Evolutionary conservation across 202 grass and related monocot species (phyloP), one percentile per base, ranked within the genome.

Genomic region (Setaria italica): DNA sequence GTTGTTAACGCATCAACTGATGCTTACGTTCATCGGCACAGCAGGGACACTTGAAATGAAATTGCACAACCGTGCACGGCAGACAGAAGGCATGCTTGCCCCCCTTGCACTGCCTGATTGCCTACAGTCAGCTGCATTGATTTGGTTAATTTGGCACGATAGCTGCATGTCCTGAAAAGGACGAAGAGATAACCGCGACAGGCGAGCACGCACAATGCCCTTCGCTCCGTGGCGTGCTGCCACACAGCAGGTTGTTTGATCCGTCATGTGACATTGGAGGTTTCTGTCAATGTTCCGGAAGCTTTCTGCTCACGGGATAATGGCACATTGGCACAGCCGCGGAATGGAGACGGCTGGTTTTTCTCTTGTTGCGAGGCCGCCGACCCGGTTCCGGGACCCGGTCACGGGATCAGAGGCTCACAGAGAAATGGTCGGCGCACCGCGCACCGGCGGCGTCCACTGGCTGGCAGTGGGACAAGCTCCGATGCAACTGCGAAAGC

Each of bases 1-100:
- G 7, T 1, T 37, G 63, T 39, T 11, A 57, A 57, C 17, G 5
- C 33, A 7, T 57, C 73, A 37, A 76, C 54, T 8, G 33, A 58
- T 53, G 34, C 72, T 76, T 41, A 60, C 74, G 20, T 77, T 54
- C 53, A 72, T 25, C 11, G 4, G 29, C 7, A 55, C 45, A 32
- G 7, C 11, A 63, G 55, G 55, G 16, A 16, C 39, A 74, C 59
- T 70, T 2, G 68, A 75, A 75, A 70, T 10, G 70, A 77, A 87
- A 72, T 64, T 81, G 77, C 77, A 29, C 21, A 39, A 45, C 17
- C 70, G 50, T 80, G 87, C 87, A 81, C 42, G 64, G 11, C 53
- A 55, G 48, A 67, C 8, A 4, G 39, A 41, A 41, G 39, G 62
- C 80, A 34, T 2, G 60, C 47, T 76, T 78, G 60, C 1, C 57